These are phyloP conservation scores for Blastomyces percursus DNA, from an alignment of 2,329 filamentous ascomycete genomes.

Conservation along the genomic window DNA sequence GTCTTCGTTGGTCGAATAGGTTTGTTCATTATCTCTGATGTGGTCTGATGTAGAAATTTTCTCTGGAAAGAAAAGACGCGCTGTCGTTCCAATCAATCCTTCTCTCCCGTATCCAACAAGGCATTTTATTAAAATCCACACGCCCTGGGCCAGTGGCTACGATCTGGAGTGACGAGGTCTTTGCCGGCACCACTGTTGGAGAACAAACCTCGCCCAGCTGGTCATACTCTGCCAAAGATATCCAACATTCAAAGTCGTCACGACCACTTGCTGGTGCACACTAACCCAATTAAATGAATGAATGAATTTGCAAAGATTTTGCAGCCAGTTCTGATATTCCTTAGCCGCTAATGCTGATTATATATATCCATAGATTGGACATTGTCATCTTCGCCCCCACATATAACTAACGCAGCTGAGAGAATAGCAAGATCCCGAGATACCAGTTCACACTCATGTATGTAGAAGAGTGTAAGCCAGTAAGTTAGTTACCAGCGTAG, in stretches of 20 bases:
- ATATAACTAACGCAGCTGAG: not conserved
- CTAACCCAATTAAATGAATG: not conserved
- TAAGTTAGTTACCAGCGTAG: no score
- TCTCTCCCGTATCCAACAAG: no score
- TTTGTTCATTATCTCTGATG: not conserved
- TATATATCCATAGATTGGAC: no score
- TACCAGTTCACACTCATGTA: not conserved
- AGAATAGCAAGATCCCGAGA: not conserved
- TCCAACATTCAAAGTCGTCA: not conserved
- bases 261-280: not conserved
- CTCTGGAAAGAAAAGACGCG: not conserved
- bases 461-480: no score
- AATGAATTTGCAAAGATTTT: not conserved
- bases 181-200: not conserved
- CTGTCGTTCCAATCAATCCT: no score
- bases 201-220: not conserved
- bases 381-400: not conserved
- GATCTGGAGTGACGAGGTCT: no score
- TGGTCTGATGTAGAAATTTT: not conserved
- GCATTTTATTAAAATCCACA: not conserved
- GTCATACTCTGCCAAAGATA: not conserved
- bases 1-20: not conserved
- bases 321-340: no score
- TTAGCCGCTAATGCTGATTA: not conserved
- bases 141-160: no score